A percentile compares a stretch with the other conserved stretches of the same genome.
Evolutionary conservation across 2,329 filamentous ascomycete genomes (phyloP).

Genomic region (Fusarium duplospermum): DNA sequence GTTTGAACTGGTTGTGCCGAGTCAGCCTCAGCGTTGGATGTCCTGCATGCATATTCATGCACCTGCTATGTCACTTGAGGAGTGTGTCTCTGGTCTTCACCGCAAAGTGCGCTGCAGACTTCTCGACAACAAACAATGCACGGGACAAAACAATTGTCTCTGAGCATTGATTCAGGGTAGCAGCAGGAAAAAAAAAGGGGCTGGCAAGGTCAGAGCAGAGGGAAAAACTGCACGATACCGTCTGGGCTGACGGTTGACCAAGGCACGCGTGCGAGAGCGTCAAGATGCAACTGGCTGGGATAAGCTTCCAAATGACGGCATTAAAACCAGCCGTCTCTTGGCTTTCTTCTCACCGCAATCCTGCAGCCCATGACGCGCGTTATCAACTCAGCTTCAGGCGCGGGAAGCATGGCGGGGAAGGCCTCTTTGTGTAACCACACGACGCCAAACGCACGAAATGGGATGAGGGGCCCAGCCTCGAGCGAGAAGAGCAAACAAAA

Average conservation of each 20-base stretch:
- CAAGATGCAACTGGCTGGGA: background rate
- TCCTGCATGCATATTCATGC: constrained; percentile 15
- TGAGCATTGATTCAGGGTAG: constrained; percentile 15
- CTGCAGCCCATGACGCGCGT: constrained; percentile 20
- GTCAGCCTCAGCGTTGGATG: constrained; percentile 22
- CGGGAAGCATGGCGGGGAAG: constrained; percentile 21
- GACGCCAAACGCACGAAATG: constrained; percentile 11
- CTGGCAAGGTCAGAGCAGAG: background rate
- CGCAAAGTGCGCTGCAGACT: constrained; percentile 29
- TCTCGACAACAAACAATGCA: constrained; percentile 21
- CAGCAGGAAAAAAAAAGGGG: background rate
- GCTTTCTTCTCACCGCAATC: background rate
- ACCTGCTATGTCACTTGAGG: constrained; percentile 7
- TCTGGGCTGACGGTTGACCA: background rate
- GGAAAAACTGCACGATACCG: constrained; percentile 31
- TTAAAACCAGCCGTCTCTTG: background rate
- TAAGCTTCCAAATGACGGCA: constrained; percentile 3
- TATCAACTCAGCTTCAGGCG: constrained; percentile 22
- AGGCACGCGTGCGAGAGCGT: background rate
- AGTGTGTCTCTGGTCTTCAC: constrained; percentile 34
- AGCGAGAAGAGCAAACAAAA: constrained; percentile 5
- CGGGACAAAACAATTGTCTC: constrained; percentile 17
- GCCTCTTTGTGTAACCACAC: constrained; percentile 31
- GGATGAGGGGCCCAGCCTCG: background rate
- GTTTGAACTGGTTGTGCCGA: constrained; percentile 14